phyloP scores from a whole-genome alignment of 352 stramenopile species.

The Phytophthora colocasiae region DNA sequence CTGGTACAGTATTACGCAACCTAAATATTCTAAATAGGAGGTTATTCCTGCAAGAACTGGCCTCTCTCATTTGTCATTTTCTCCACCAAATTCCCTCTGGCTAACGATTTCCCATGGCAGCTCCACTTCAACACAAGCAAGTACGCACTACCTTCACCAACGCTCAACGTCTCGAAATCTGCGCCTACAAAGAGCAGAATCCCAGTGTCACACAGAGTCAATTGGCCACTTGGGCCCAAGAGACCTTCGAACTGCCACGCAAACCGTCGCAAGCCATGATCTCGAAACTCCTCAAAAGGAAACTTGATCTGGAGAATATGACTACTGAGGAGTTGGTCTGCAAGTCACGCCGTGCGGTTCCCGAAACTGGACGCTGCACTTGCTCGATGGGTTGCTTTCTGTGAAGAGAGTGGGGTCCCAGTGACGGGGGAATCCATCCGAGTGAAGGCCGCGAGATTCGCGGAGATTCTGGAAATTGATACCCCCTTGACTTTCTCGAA shows the following conservation, averaged over 20 bases:
- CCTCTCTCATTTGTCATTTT: slow-evolving; percentile 16
- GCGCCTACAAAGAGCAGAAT: slow-evolving; percentile 28
- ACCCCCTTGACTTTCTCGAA: slow-evolving; percentile 34
- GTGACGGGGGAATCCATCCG: slow-evolving; percentile 37
- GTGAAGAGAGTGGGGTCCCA: slow-evolving; percentile 29
- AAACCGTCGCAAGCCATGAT: slow-evolving; percentile 36
- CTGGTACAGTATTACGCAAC: no score
- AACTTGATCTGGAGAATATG: slow-evolving; percentile 33
- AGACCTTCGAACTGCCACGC: slow-evolving; percentile 28
- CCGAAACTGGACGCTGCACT: slow-evolving; percentile 34
- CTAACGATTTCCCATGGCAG: slow-evolving; percentile 18
- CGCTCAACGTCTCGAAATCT: slow-evolving; percentile 40
- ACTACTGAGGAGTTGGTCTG: slow-evolving; percentile 28
- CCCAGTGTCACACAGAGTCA: slow-evolving; percentile 32
- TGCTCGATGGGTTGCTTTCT: slow-evolving; percentile 36
- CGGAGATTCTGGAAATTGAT: slow-evolving; percentile 31
- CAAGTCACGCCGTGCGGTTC: slow-evolving; percentile 37
- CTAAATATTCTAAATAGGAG: background rate
- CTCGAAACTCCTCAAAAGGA: slow-evolving; percentile 42
- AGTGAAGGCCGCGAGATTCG: slow-evolving; percentile 29
- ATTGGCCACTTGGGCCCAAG: slow-evolving; percentile 30
- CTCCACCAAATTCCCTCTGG: background rate
- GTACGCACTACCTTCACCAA: slow-evolving; percentile 38
- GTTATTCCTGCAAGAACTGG: background rate
- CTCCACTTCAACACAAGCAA: background rate